A percentile compares a stretch with the other conserved stretches of the same genome.
Evolutionary conservation across 805 yeast genomes (phyloP).

Genomic region (Yamadazyma paraphyllophila): DNA sequence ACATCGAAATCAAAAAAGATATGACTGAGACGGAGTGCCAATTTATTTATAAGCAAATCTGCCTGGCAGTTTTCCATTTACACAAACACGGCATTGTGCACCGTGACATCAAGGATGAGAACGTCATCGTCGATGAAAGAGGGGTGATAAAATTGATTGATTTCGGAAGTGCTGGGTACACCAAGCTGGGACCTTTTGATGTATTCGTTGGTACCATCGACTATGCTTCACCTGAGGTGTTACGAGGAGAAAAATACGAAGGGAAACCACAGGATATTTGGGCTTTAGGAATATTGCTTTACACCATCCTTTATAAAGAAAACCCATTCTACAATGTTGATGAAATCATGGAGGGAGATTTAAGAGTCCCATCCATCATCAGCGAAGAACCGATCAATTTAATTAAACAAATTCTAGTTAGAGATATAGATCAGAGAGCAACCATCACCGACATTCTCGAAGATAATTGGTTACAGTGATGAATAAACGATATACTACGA

Average conservation of each 20-base stretch:
- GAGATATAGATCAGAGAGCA: slow-evolving; percentile 67
- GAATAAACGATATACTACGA: not conserved
- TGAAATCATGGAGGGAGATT: slow-evolving; percentile 88
- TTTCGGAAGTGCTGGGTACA: slow-evolving; percentile 93
- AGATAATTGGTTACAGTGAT: slow-evolving; percentile 57
- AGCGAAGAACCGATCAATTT: slow-evolving; percentile 61
- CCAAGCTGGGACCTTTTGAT: slow-evolving; percentile 89
- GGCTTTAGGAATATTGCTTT: slow-evolving; percentile 91
- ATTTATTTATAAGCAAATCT: slow-evolving; percentile 75
- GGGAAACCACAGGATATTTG: slow-evolving; percentile 96
- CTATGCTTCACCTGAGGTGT: slow-evolving; percentile 96
- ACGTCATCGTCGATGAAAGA: slow-evolving; percentile 79
- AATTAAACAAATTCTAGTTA: slow-evolving; percentile 63
- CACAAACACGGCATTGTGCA: slow-evolving; percentile 88
- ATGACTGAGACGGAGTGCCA: slow-evolving; percentile 80
- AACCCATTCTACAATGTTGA: slow-evolving; percentile 95
- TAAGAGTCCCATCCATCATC: slow-evolving; percentile 66
- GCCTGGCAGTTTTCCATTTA: slow-evolving; percentile 73
- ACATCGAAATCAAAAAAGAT: slow-evolving; percentile 79
- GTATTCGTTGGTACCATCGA: slow-evolving; percentile 97
- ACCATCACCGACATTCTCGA: slow-evolving; percentile 66
- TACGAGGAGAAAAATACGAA: slow-evolving; percentile 82
- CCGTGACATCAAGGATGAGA: slow-evolving; percentile 93
- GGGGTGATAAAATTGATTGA: slow-evolving; percentile 86
- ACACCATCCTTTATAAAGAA: slow-evolving; percentile 88